These are phyloP conservation scores for Debaryomyces sp. DNA, from an alignment of 1,139 yeast genomes.

Conservation along the genomic window DNA sequence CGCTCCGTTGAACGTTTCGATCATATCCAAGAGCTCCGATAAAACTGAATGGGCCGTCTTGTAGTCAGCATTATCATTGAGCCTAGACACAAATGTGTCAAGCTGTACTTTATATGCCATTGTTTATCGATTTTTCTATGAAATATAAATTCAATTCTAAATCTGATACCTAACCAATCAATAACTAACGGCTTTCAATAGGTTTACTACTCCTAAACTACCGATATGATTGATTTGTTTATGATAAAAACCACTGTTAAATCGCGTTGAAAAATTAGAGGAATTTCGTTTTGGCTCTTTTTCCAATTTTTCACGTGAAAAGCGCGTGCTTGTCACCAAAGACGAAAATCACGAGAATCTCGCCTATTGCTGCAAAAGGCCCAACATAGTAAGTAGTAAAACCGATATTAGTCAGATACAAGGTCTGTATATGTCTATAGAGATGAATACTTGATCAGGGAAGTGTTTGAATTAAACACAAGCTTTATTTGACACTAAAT, in stretches of 20 bases:
- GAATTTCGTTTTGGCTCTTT: slow-evolving; percentile 9
- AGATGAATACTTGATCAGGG: too few relatives aligned
- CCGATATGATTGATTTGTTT: slow-evolving; percentile 4
- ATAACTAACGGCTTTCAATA: background rate
- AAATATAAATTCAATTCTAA: background rate
- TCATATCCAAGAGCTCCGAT: slow-evolving; percentile 81
- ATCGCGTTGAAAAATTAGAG: slow-evolving; percentile 11
- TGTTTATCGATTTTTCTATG: background rate
- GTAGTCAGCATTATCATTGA: slow-evolving; percentile 56
- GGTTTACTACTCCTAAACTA: background rate
- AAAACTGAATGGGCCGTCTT: slow-evolving; percentile 65
- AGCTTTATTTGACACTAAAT: background rate
- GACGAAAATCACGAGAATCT: background rate
- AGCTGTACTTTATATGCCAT: slow-evolving; percentile 55
- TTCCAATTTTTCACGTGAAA: slow-evolving; percentile 12
- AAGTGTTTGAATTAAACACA: background rate
- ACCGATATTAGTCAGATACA: background rate
- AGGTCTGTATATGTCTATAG: background rate
- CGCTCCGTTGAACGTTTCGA: slow-evolving; percentile 80
- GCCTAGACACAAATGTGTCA: slow-evolving; percentile 62
- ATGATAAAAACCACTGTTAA: background rate
- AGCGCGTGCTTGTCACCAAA: slow-evolving; percentile 10
- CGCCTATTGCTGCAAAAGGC: slow-evolving; percentile 4
- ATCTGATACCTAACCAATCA: background rate
- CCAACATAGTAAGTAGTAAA: background rate